Evolutionary conservation across 1,139 yeast species (phyloP).

Genomic region (Geotrichum restrictum): DNA sequence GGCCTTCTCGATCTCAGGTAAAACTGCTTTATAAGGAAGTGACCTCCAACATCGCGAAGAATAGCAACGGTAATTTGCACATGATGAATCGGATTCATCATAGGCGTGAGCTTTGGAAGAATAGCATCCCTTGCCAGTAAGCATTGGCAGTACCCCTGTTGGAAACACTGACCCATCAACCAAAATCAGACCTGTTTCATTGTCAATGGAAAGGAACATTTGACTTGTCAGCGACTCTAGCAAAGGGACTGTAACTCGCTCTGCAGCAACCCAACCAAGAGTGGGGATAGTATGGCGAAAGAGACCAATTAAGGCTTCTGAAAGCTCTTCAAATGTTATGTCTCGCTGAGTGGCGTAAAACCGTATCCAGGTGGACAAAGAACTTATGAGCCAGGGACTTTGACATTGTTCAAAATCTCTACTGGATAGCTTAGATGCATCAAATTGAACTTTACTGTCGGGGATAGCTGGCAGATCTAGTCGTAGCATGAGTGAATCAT

Average conservation of each 20-base stretch:
- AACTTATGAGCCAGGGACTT: conserved; percentile 50
- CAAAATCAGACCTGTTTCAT: conserved; percentile 30
- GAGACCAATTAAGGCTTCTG: conserved; percentile 47
- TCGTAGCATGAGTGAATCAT: conserved; percentile 31
- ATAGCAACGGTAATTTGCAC: conserved; percentile 32
- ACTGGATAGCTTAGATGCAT: conserved; percentile 43
- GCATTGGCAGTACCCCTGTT: conserved; percentile 47
- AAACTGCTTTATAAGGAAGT: conserved; percentile 31
- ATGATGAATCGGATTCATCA: conserved; percentile 18
- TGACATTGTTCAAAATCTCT: conserved; percentile 43
- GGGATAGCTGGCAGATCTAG: conserved; percentile 38
- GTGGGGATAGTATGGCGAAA: conserved; percentile 51
- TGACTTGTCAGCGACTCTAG: conserved; percentile 46
- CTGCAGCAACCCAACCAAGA: conserved; percentile 54
- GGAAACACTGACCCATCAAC: conserved; percentile 34
- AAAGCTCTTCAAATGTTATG: conserved; percentile 41
- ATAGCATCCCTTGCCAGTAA: conserved; percentile 41
- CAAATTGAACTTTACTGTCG: conserved; percentile 36
- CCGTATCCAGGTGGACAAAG: conserved; percentile 39
- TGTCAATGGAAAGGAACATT: conserved; percentile 46
- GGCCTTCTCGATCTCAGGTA: conserved; percentile 27
- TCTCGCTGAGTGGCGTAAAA: conserved; percentile 38
- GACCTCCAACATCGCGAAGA: conserved; percentile 34
- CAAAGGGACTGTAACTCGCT: conserved; percentile 52
- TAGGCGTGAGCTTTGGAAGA: conserved; percentile 35